phyloP scores from a whole-genome alignment of 2,329 filamentous ascomycete species.

The Talaromyces sp. region DNA sequence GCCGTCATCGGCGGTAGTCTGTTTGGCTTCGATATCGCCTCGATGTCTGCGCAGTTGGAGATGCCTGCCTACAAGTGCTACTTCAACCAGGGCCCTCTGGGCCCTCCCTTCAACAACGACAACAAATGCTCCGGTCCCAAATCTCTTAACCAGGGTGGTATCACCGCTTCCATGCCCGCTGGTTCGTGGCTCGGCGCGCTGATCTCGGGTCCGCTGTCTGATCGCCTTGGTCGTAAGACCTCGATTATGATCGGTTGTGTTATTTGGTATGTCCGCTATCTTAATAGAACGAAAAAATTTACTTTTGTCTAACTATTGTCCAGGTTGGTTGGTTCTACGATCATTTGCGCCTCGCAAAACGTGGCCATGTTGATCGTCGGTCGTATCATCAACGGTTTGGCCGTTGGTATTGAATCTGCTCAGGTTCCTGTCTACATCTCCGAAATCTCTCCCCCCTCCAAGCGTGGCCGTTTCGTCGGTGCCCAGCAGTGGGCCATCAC shows the following conservation, averaged over 20 bases:
- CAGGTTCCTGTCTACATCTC: slow-evolving; percentile 67
- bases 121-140: slow-evolving; percentile 45
- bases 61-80: slow-evolving; percentile 8
- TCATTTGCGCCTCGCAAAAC: slow-evolving; percentile 61
- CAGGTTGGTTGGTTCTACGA: slow-evolving; percentile 48
- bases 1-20: slow-evolving; percentile 62
- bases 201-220: slow-evolving; percentile 51
- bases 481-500: slow-evolving; percentile 74
- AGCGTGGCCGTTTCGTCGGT: slow-evolving; percentile 61
- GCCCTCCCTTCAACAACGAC: slow-evolving; percentile 18
- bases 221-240: slow-evolving; percentile 50
- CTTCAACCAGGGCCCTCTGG: slow-evolving; percentile 48
- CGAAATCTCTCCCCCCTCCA: slow-evolving; percentile 57
- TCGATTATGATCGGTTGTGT: slow-evolving; percentile 51
- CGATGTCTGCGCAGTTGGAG: slow-evolving; percentile 58
- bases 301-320: background rate
- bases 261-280: slow-evolving; percentile 39
- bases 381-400: slow-evolving; percentile 66
- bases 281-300: too few relatives aligned
- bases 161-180: slow-evolving; percentile 69
- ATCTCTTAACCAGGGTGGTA: slow-evolving; percentile 59
- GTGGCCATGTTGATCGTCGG: slow-evolving; percentile 69
- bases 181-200: slow-evolving; percentile 64
- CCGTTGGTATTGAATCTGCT: slow-evolving; percentile 69
- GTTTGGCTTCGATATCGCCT: slow-evolving; percentile 75